phyloP scores from a whole-genome alignment of 1,284 basidiomycete genomes.

The Microbotryomycetes sp. region DNA sequence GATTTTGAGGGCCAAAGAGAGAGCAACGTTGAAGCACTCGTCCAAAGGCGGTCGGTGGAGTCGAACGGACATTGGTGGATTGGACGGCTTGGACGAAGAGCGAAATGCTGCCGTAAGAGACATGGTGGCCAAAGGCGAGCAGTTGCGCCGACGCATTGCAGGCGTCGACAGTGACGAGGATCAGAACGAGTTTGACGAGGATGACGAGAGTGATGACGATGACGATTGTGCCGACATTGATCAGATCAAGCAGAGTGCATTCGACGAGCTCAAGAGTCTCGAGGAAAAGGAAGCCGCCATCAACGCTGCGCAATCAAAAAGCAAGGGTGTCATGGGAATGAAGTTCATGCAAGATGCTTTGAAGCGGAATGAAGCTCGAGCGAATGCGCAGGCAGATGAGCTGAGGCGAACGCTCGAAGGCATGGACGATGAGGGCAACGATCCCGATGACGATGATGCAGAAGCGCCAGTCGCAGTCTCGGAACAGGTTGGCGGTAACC shows the following conservation, averaged over 20 bases:
- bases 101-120: constrained; percentile 51
- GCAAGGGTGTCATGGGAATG: constrained; percentile 73
- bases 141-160: constrained; percentile 59
- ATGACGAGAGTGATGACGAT: constrained; percentile 23
- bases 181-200: constrained; percentile 19
- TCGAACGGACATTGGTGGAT: constrained; percentile 54
- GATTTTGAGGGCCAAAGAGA: constrained; percentile 67
- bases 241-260: constrained; percentile 24
- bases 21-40: constrained; percentile 74
- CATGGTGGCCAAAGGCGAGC: constrained; percentile 67
- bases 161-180: constrained; percentile 17
- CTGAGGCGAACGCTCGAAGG: constrained; percentile 59
- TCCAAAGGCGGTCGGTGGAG: constrained; percentile 41
- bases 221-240: constrained; percentile 29
- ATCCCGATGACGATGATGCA: constrained; percentile 40
- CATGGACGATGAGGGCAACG: constrained; percentile 38
- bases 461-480: constrained; percentile 37
- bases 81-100: constrained; percentile 41
- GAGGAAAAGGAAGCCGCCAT: constrained; percentile 25
- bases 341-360: constrained; percentile 92
- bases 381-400: constrained; percentile 59
- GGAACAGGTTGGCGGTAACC: constrained; percentile 42
- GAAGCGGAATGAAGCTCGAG: constrained; percentile 55
- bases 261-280: constrained; percentile 32
- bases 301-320: constrained; percentile 44